Conservation (phyloP, 129 eudicot genomes). For the Oenanthe sinensis region DNA sequence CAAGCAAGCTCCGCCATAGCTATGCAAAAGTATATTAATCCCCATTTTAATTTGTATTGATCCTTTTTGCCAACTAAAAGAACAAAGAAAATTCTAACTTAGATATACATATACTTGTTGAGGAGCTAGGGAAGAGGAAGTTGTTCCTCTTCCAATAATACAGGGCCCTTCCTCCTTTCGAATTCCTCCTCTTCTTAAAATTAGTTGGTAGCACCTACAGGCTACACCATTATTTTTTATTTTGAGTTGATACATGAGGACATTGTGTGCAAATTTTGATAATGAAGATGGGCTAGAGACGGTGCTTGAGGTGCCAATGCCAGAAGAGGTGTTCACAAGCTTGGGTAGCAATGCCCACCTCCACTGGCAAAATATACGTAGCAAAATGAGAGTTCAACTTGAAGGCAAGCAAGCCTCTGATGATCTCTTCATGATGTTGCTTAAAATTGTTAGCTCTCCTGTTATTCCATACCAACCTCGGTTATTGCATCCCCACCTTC, state of each 20-base stretch:
- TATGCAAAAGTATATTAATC: neutral
- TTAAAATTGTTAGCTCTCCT: constrained; percentile 61
- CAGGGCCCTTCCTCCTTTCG: constrained; percentile 19
- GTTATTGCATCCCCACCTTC: constrained; percentile 28
- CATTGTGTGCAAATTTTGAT: constrained; percentile 46
- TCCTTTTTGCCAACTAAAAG: neutral
- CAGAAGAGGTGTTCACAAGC: constrained; percentile 60
- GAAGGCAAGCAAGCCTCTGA: constrained; percentile 9
- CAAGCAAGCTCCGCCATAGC: constrained; percentile 17
- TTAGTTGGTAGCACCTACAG: neutral
- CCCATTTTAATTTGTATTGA: neutral
- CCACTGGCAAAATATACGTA: constrained; percentile 64
- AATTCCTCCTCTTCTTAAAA: neutral
- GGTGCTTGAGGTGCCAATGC: constrained; percentile 72
- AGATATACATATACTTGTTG: neutral
- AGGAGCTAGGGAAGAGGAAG: constrained; percentile 21
- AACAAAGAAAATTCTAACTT: neutral
- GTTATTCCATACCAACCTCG: constrained; percentile 53
- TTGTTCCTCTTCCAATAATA: neutral
- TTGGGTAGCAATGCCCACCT: constrained; percentile 40
- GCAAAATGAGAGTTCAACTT: constrained; percentile 33
- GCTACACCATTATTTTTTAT: neutral
- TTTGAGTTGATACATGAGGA: constrained; percentile 27
- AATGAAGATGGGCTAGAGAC: constrained; percentile 68
- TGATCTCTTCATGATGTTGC: constrained; percentile 49